A percentile compares a stretch with the other conserved stretches of the same genome.
Conservation (phyloP, 495 filamentous ascomycete species). For the Penicillium egyptiacum region DNA sequence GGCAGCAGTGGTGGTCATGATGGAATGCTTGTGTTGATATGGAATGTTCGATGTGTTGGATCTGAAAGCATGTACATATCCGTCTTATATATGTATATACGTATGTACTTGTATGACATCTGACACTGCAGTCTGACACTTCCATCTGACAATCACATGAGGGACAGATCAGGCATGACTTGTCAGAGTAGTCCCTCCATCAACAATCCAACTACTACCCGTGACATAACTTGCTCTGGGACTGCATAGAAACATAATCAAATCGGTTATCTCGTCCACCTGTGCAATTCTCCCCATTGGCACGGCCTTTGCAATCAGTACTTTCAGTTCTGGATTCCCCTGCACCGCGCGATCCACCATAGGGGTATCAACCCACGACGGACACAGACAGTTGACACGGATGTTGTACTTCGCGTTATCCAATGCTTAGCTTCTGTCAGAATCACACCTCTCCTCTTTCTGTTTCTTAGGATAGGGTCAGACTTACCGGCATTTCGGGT, state of each 20-base stretch:
- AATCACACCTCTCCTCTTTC: too few species aligned
- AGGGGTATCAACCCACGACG: slow-evolving; percentile 43
- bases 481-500: slow-evolving; percentile 35
- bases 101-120: too few species aligned
- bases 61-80: too few species aligned
- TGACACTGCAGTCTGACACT: too few species aligned
- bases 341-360: slow-evolving; percentile 30
- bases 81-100: too few species aligned
- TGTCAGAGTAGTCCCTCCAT: slow-evolving; percentile 18
- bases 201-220: slow-evolving; percentile 27
- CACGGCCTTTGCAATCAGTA: slow-evolving; percentile 13
- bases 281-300: slow-evolving; percentile 39
- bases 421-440: slow-evolving; percentile 14
- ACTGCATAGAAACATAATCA: slow-evolving; percentile 43
- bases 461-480: too few species aligned
- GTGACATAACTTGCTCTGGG: slow-evolving; percentile 40
- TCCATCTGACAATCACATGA: too few species aligned
- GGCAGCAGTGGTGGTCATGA: too few species aligned
- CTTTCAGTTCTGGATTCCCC: slow-evolving; percentile 22
- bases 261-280: slow-evolving; percentile 45
- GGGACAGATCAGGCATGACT: too few species aligned
- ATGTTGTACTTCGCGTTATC: slow-evolving; percentile 33
- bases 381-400: slow-evolving; percentile 46
- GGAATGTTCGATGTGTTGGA: too few species aligned
- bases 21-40: too few species aligned